Evolutionary conservation across 2,329 filamentous ascomycete genomes (phyloP).

Genomic region (Aspergillus unguis): DNA sequence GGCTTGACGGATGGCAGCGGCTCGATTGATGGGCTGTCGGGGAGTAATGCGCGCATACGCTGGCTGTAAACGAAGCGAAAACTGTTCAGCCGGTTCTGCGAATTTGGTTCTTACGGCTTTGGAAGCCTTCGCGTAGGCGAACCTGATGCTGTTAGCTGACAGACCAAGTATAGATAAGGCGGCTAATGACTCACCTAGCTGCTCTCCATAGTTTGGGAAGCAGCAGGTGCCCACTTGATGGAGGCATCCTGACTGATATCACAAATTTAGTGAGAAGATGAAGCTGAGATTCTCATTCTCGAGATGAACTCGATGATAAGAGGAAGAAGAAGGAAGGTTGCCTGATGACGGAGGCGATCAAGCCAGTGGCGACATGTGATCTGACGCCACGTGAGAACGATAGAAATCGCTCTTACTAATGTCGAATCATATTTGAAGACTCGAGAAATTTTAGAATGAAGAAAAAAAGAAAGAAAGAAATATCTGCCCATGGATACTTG

Average conservation of each 20-base stretch:
- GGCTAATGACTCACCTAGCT: constrained; percentile 39
- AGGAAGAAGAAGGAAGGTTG: constrained; percentile 19
- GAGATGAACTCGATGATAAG: constrained; percentile 14
- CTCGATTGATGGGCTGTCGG: constrained; percentile 59
- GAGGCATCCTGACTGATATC: constrained; percentile 40
- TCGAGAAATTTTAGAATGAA: not conserved
- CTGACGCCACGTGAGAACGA: constrained; percentile 13
- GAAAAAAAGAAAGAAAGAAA: too few species aligned
- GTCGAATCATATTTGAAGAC: not conserved
- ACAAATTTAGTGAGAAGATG: constrained; percentile 9
- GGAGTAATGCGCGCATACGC: constrained; percentile 56
- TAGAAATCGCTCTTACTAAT: constrained; percentile 2
- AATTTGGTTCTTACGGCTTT: constrained; percentile 43
- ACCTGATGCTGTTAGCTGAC: constrained; percentile 36
- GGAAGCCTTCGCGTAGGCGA: constrained; percentile 48
- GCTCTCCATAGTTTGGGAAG: constrained; percentile 49
- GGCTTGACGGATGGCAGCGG: constrained; percentile 61
- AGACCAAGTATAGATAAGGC: constrained; percentile 3
- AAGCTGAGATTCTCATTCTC: constrained; percentile 19
- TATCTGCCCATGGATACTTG: too few species aligned
- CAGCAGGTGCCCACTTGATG: constrained; percentile 49
- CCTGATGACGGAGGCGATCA: constrained; percentile 23
- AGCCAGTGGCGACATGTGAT: constrained; percentile 23
- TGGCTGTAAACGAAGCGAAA: constrained; percentile 55
- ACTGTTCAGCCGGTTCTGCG: constrained; percentile 37